Conservation (phyloP, 225 moss, liverwort and hornwort genomes). For the Sphagnum tenellum region DNA sequence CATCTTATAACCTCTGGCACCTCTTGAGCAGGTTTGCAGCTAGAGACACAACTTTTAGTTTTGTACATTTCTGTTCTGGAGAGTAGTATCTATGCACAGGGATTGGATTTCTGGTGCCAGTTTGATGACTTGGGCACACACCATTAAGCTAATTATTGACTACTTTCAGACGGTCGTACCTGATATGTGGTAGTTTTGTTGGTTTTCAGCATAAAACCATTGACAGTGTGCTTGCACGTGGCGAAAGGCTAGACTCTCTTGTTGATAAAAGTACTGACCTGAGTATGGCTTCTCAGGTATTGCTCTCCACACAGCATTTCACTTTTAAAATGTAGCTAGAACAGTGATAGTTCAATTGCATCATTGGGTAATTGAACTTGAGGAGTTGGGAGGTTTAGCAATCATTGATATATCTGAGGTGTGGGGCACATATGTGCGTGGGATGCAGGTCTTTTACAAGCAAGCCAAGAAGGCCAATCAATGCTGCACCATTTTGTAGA, state of each 20-base stretch:
- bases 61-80: no score
- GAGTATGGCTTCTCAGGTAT: slow-evolving; percentile 96
- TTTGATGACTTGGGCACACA: no score
- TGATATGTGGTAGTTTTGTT: neutral
- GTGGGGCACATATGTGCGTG: no score
- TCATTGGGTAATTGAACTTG: neutral
- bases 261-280: slow-evolving; percentile 98
- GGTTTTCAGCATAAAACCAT: slow-evolving; percentile 89
- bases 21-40: no score
- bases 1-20: no score
- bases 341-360: neutral
- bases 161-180: no score
- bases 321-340: neutral
- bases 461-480: slow-evolving; percentile 71
- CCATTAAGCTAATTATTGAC: no score
- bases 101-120: no score
- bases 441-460: slow-evolving; percentile 56
- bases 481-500: slow-evolving; percentile 62
- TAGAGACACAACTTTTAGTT: no score
- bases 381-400: neutral
- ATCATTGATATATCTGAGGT: no score
- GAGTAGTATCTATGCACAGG: no score
- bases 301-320: neutral
- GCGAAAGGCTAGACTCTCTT: slow-evolving; percentile 90
- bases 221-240: slow-evolving; percentile 92